Conservation (phyloP, 2,329 filamentous ascomycete species). For the Knufia petricola region DNA sequence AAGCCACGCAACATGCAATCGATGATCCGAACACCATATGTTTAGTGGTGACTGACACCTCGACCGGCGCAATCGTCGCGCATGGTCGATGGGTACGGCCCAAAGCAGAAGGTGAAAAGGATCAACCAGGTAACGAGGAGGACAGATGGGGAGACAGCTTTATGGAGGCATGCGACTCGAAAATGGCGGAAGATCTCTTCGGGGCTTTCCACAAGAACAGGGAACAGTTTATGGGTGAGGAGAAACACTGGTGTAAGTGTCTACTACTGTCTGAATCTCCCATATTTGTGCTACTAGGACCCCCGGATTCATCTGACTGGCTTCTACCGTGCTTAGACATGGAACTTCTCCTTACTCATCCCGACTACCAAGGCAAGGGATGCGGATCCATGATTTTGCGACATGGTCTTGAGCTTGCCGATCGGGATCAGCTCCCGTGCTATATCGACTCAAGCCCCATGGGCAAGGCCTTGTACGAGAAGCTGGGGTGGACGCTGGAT, state of each 20-base stretch:
- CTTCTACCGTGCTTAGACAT: not conserved
- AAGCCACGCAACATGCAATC: not conserved
- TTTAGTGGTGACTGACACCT: not conserved
- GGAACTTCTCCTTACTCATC: slow-evolving; percentile 17
- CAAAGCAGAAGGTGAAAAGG: not conserved
- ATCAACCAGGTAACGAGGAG: not conserved
- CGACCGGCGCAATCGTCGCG: not conserved
- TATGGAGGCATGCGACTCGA: not conserved
- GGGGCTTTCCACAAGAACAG: not conserved
- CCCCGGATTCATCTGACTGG: not conserved
- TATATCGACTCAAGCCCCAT: slow-evolving; percentile 31
- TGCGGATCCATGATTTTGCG: slow-evolving; percentile 30
- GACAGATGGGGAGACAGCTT: not conserved
- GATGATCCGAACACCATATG: not conserved
- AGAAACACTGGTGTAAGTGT: not conserved
- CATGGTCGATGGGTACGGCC: not conserved
- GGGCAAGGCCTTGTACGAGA: slow-evolving; percentile 30
- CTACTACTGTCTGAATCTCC: not conserved
- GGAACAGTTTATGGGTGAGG: not conserved
- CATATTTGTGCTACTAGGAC: not conserved
- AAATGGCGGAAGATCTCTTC: not conserved
- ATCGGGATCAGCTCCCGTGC: slow-evolving; percentile 27
- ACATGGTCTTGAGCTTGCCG: slow-evolving; percentile 27
- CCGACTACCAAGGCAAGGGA: slow-evolving; percentile 28
- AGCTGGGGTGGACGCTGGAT: slow-evolving; percentile 18